Base-by-base conservation (phyloP, 2,329 filamentous ascomycete genomes). In the Xylaria sp. region DNA sequence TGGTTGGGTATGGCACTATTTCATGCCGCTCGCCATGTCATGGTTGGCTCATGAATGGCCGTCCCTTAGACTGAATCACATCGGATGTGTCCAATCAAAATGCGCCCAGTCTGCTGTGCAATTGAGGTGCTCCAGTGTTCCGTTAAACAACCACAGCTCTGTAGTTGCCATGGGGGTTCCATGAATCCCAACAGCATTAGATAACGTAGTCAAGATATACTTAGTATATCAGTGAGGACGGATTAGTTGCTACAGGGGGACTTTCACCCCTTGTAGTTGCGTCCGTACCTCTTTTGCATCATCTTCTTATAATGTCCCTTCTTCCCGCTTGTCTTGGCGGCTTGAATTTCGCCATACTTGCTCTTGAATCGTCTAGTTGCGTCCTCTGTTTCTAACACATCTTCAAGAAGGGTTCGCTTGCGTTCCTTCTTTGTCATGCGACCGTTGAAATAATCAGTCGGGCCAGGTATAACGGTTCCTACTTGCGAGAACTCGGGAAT, bases 261-360 rank as follows among this genome's bases (percentile, higher is more conserved):
- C 13, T 55, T 23, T 76, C 74, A 75, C 61, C 71, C 70, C 60
- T 78, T 79, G 60, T 72, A 71, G 59, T 69, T 71, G 47, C 71
- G 74, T 29, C 78, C 78, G 27, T 79, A 79, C 70, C 77, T 71
- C 68, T 75, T 77, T 63, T 77, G 73, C 77, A 92, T 88, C 73
- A 97, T 80, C 65, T 90, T 91, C 78, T 95, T 95, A 84, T 98
- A 98, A 76, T 93, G 92, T 0, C 88, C 90, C 82, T 95, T 98
- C 84, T 93, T 97, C 61, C 96, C 96, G 75, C 93, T 97, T 27
- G 87, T 88, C 82, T 97, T 98, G 70, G 87, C 86, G 60, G 85
- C 85, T 79, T 98, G 94, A 59, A 98, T 93, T 66, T 95, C 91
- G 65, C 88, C 86, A 81, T 97, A 98, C 81, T 97, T 98, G 76